Evolutionary conservation across 176 grass and related monocot genomes (phyloP), one percentile per base, ranked within the genome.

Genomic region (Luzula sylvatica): DNA sequence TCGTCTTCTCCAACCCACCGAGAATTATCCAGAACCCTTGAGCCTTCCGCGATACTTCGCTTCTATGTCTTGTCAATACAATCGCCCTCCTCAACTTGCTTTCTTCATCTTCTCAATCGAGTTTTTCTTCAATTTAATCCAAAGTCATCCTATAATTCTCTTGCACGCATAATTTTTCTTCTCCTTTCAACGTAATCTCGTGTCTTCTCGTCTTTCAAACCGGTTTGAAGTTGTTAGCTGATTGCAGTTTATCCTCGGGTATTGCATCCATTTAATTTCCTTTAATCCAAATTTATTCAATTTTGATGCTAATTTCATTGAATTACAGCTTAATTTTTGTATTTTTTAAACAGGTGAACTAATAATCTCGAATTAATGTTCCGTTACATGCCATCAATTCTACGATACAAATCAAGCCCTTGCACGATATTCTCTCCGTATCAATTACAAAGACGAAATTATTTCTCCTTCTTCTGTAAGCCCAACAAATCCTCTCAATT

Each of bases 391-490:
- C 38, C 53, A 45, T 15, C 68, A 25, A 3, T 66, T 12, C 42
- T 51, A 49, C 66, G 69, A 57, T 51, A 56, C 32, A 52, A 43
- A 63, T 56, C 77, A 46, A 54, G 59, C 21, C 73, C 51, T 15
- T 65, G 15, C 23, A 67, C 35, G 44, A 70, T 81, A 63, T 65
- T 53, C 15, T 55, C 59, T 16, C 50, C 49, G n/a, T 78, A 50
- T 38, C 53, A 65, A 49, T 75, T 76, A 26, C 77, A 46, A 27
- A 67, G 53, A 46, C 72, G 76, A 69, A 23, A 64, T 64, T 32
- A 49, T 16, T 18, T 17, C 25, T 23, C 38, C 32, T 39, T 67
- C 22, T 50, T 29, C 54, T 58, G 42, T 38, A 81, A 63, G 49
- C 38, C 73, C 16, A 50, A 44, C 42, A 68, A 52, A 66, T 48